Percentiles rank a stretch among this genome's conserved stretches.
Conservation (phyloP, 2,329 filamentous ascomycete genomes). For the Domatiomyces globalis region DNA sequence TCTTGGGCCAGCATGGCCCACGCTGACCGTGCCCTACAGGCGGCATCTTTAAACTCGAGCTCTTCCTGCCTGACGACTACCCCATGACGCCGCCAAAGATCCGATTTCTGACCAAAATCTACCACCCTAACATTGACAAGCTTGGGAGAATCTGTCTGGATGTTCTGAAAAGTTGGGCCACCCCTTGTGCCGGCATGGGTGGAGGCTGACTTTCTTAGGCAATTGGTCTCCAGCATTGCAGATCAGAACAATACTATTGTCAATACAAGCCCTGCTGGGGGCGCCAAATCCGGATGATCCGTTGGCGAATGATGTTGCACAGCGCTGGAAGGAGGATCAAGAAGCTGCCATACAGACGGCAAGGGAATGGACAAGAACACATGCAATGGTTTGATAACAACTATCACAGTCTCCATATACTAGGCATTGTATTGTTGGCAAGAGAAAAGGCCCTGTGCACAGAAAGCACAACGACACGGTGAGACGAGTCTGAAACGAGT, state of each 20-base stretch:
- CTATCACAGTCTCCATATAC: not conserved
- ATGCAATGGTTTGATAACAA: conserved; percentile 44
- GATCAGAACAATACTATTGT: conserved; percentile 95
- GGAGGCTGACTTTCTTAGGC: conserved; percentile 40
- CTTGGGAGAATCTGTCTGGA: conserved; percentile 93
- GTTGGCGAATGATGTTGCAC: conserved; percentile 93
- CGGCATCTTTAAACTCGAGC: conserved; percentile 89
- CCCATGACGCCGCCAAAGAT: conserved; percentile 99
- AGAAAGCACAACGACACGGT: not conserved
- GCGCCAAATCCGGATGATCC: conserved; percentile 97
- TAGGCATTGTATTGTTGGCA: not conserved
- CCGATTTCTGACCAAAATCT: conserved; percentile 96
- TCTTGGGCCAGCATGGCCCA: not conserved
- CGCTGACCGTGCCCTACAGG: conserved; percentile 27
- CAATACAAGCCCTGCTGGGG: conserved; percentile 89
- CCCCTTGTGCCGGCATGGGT: conserved; percentile 1
- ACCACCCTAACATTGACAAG: conserved; percentile 97
- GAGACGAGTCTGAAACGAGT: not conserved
- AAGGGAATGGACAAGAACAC: conserved; percentile 76
- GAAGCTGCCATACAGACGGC: conserved; percentile 83
- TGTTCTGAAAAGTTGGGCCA: conserved; percentile 73
- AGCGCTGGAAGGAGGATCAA: conserved; percentile 96
- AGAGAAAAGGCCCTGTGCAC: not conserved
- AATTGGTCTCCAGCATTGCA: conserved; percentile 98
- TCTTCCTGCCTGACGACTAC: conserved; percentile 96